Evolutionary conservation across 257 asterid genomes (phyloP).

Genomic region (Solanum boliviense): DNA sequence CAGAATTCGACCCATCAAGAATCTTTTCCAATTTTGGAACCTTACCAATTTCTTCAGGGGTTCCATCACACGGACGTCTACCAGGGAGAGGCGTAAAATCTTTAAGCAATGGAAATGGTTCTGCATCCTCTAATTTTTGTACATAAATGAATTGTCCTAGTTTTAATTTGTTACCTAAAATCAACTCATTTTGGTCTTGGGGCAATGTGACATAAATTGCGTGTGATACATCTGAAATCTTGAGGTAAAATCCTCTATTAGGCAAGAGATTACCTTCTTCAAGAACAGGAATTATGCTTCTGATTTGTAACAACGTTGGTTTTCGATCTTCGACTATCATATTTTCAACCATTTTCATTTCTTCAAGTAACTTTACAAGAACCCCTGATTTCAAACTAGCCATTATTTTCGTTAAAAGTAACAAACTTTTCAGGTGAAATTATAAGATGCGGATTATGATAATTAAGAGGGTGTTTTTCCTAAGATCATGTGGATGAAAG

Average conservation of each 20-base stretch:
- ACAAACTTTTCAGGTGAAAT: not conserved
- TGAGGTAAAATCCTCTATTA: slow-evolving; percentile 50
- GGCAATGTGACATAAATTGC: slow-evolving; percentile 49
- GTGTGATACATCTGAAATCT: slow-evolving; percentile 63
- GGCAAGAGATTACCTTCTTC: slow-evolving; percentile 78
- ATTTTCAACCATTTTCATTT: slow-evolving; percentile 21
- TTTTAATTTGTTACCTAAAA: slow-evolving; percentile 39
- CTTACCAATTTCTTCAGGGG: slow-evolving; percentile 37
- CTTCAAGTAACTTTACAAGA: slow-evolving; percentile 47
- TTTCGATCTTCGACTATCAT: slow-evolving; percentile 11
- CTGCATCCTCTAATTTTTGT: slow-evolving; percentile 28
- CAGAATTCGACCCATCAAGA: slow-evolving; percentile 17
- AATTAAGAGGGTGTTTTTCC: not conserved
- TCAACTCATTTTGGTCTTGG: slow-evolving; percentile 52
- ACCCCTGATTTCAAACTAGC: slow-evolving; percentile 44
- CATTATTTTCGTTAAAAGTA: slow-evolving; percentile 13
- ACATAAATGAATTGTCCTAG: slow-evolving; percentile 63
- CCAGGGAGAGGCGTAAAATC: slow-evolving; percentile 56
- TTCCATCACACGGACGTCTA: slow-evolving; percentile 43
- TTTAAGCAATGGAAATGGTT: slow-evolving; percentile 51
- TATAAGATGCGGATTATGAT: not conserved
- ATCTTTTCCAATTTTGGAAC: slow-evolving; percentile 15
- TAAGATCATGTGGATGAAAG: not conserved
- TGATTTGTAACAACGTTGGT: slow-evolving; percentile 44
- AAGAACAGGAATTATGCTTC: slow-evolving; percentile 66